Conservation (phyloP, 345 rosid genomes). For the Chamaenerion angustifolium region DNA sequence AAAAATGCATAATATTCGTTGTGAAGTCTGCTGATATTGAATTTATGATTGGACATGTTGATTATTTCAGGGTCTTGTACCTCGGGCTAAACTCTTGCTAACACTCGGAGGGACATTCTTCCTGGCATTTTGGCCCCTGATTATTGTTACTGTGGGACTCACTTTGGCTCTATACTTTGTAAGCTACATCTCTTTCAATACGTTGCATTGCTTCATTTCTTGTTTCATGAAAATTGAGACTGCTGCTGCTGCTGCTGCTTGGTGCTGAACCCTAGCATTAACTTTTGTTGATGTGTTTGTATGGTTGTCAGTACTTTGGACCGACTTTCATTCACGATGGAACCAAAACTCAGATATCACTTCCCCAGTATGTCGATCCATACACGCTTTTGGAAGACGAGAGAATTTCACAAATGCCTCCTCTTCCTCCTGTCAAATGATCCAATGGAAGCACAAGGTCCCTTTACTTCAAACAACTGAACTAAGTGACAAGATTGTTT, state of each 20-base stretch:
- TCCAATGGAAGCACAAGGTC: no score
- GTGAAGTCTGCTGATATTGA: background rate
- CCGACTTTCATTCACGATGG: slow-evolving; percentile 57
- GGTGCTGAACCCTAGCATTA: background rate
- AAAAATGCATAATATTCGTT: background rate
- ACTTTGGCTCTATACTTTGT: slow-evolving; percentile 74
- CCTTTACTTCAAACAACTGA: no score
- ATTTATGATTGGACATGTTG: background rate
- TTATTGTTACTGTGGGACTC: slow-evolving; percentile 45
- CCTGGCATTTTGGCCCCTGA: slow-evolving; percentile 76
- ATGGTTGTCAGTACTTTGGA: slow-evolving; percentile 55
- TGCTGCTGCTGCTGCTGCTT: no score
- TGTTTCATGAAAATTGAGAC: no score
- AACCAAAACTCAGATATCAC: slow-evolving; percentile 21
- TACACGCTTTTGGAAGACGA: slow-evolving; percentile 67
- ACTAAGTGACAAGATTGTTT: no score
- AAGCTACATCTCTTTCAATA: slow-evolving; percentile 15
- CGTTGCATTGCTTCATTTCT: no score
- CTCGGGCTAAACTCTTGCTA: slow-evolving; percentile 71
- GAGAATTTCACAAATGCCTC: slow-evolving; percentile 43
- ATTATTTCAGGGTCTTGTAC: slow-evolving; percentile 69
- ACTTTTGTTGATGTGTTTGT: background rate
- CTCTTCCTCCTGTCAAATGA: slow-evolving; percentile 37
- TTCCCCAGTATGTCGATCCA: slow-evolving; percentile 55
- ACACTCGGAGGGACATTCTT: slow-evolving; percentile 87